Base-by-base conservation (phyloP, 352 stramenopile species). In the Phytophthora pistaciae region DNA sequence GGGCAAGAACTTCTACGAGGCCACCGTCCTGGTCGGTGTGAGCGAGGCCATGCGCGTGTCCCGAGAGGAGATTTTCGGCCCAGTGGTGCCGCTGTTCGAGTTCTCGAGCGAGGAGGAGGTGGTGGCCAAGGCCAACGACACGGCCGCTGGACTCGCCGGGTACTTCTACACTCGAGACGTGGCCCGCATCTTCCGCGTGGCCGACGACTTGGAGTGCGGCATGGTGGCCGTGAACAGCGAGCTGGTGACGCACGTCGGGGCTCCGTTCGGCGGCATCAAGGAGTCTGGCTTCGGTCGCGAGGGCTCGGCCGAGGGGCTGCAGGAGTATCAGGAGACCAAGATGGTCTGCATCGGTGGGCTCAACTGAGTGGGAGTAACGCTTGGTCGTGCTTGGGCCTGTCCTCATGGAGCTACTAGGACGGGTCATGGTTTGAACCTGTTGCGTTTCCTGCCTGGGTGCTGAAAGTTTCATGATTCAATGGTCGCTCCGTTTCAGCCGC, bases 261-360 rank as follows among this genome's bases (percentile, higher is more conserved):
- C 94, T 62, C 87, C 88, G 16, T 97, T 96, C 57, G 92, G 92
- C n/a, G 92, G 92, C 5, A 77, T 94, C 29, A 96, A 96, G 80
- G 75, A 96, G 68, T 97, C 89, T 21, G 92, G 92, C 3, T 67
- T 95, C n/a, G 91, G 91, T 27, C 88, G 91, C 52, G 94, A 99
- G 66, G 97, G 92, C 64, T 95, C 88, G 11, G 60, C 78, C 29
- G 64, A 93, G 7, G 97, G 97, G 1, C 62, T 98, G n/a, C 86
- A 95, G 14, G 96, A 99, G 80, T 99, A 99, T 78, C 73, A 97
- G 46, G 96, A 99, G 78, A 98, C 91, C 11, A 99, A 99, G 77
- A 98, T 99, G 77, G 79, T 99, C 42, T 84, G 69, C 68, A 84
- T 98, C 63, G 87, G 84, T 27, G 87, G 83, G 0, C 60, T 92